These are phyloP conservation scores for Chalara sp. DNA, from an alignment of 2,329 filamentous ascomycete species.

Conservation along the genomic window DNA sequence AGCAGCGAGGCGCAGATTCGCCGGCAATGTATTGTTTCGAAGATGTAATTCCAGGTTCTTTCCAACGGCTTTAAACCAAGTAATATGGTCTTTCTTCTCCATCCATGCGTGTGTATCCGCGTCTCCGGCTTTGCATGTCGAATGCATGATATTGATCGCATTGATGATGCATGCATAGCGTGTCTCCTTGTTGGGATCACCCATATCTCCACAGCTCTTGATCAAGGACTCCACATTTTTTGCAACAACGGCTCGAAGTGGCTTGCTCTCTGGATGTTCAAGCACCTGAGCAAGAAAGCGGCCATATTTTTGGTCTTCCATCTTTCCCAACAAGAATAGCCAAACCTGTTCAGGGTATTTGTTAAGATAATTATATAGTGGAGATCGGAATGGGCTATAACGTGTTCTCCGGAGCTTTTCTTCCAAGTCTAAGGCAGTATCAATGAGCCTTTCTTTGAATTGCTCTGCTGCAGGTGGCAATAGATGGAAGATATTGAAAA, in stretches of 20 bases:
- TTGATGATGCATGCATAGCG: slow-evolving; percentile 70
- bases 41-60: slow-evolving; percentile 74
- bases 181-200: slow-evolving; percentile 62
- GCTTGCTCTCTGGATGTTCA: slow-evolving; percentile 63
- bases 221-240: slow-evolving; percentile 68
- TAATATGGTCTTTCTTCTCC: slow-evolving; percentile 53
- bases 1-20: slow-evolving; percentile 71
- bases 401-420: slow-evolving; percentile 78
- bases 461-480: slow-evolving; percentile 81
- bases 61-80: slow-evolving; percentile 59
- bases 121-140: slow-evolving; percentile 60
- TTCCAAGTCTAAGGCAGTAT: slow-evolving; percentile 85
- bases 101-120: slow-evolving; percentile 62
- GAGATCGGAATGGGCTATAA: slow-evolving; percentile 83
- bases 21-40: slow-evolving; percentile 60
- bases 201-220: slow-evolving; percentile 55
- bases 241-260: slow-evolving; percentile 68
- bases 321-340: slow-evolving; percentile 67
- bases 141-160: slow-evolving; percentile 76
- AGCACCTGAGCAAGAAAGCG: slow-evolving; percentile 87
- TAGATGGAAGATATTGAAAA: slow-evolving; percentile 96
- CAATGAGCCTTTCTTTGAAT: slow-evolving; percentile 86
- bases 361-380: slow-evolving; percentile 89
- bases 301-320: slow-evolving; percentile 82
- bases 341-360: slow-evolving; percentile 86